Evolutionary conservation across 179 eudicot species (phyloP).

Genomic region (Camellia oleifera): DNA sequence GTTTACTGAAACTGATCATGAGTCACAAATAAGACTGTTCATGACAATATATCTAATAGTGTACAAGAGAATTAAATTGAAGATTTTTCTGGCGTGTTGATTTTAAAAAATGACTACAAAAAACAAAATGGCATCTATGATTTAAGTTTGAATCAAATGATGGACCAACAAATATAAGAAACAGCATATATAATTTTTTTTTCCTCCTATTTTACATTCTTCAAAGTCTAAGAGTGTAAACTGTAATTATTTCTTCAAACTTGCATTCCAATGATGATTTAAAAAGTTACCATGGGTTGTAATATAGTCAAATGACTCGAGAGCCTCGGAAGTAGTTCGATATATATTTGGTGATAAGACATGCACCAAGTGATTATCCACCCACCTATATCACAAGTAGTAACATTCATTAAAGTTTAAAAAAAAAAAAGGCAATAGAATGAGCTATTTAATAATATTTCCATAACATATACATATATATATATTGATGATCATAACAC

Average conservation of each 20-base stretch:
- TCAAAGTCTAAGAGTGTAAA: background rate
- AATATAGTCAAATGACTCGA: constrained; percentile 91
- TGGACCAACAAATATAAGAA: background rate
- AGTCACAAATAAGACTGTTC: too few species aligned
- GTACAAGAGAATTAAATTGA: too few species aligned
- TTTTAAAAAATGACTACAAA: too few species aligned
- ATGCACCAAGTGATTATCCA: constrained; percentile 91
- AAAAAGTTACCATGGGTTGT: constrained; percentile 69
- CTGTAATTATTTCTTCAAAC: background rate
- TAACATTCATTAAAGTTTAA: background rate
- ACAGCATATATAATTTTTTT: background rate
- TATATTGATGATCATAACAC: background rate
- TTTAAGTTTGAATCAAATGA: background rate
- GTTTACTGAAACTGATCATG: too few species aligned
- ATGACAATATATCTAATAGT: too few species aligned
- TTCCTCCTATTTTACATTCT: background rate
- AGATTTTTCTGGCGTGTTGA: too few species aligned
- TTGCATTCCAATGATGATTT: background rate
- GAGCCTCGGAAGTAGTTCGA: constrained; percentile 77
- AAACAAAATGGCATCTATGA: too few species aligned
- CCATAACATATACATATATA: background rate
- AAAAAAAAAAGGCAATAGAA: background rate
- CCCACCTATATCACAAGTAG: constrained; percentile 61
- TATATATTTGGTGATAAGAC: constrained; percentile 93
- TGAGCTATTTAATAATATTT: background rate